These are phyloP conservation scores for Geotrichum candidum DNA, from an alignment of 1,139 yeast genomes.

Conservation along the genomic window DNA sequence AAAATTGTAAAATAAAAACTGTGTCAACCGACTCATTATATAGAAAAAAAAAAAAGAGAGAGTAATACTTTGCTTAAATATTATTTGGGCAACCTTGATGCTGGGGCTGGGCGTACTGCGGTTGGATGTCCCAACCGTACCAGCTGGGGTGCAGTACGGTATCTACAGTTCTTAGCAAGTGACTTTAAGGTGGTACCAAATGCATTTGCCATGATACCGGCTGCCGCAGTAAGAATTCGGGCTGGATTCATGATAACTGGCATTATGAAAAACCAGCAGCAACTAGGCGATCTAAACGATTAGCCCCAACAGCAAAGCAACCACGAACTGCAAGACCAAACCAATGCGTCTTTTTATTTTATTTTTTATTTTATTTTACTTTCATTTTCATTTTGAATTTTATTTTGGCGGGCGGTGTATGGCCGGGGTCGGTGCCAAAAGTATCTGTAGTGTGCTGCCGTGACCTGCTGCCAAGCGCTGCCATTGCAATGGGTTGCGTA, in stretches of 20 bases:
- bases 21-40: neutral
- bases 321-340: too few relatives aligned
- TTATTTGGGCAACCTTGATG: neutral
- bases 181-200: neutral
- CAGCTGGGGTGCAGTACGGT: neutral
- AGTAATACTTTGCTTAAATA: neutral
- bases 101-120: neutral
- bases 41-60: neutral
- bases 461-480: too few relatives aligned
- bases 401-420: too few relatives aligned
- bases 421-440: too few relatives aligned
- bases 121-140: neutral
- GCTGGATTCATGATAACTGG: neutral
- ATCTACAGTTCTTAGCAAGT: neutral
- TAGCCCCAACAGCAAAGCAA: too few relatives aligned
- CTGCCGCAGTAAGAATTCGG: neutral
- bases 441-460: too few relatives aligned
- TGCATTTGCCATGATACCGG: neutral
- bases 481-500: too few relatives aligned
- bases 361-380: too few relatives aligned
- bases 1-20: neutral
- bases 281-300: too few relatives aligned
- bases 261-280: neutral
- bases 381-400: too few relatives aligned
- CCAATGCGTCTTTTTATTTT: too few relatives aligned